Base-by-base conservation (phyloP, 2,329 filamentous ascomycete genomes). In the Alternaria viburni region DNA sequence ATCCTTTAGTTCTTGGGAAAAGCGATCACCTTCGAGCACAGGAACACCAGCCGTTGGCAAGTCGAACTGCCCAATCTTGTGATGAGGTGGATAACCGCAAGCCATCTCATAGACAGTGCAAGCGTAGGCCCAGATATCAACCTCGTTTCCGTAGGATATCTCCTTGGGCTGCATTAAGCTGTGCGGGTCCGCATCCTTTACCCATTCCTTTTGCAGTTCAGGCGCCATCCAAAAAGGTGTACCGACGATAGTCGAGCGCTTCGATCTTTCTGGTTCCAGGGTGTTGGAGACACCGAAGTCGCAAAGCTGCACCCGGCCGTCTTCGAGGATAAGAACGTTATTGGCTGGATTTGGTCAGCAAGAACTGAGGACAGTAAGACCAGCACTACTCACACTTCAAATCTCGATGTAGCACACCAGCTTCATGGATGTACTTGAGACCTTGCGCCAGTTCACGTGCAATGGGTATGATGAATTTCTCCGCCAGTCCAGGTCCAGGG, bases 181-280 rank as follows among this genome's bases (percentile, higher is more conserved):
- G 74, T 91, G 91, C 6, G 74, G 76, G 56, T 88, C 88, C 10
- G 86, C 84, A 5, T 86, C 83, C 41, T 86, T 84, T 61, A 90
- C 87, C 69, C 76, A 79, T 62, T 77, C 76, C 60, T 70, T 73
- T 44, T 78, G 77, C 12, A 95, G 84, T 72, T 96, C 93, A 0
- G 91, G 91, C 0, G 93, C 91, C 92, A 96, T 94, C 91, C 92
- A 96, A 78, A 94, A 89, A 4, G 90, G 90, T 0, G 93, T 96
- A 21, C 92, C 92, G 59, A 95, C 91, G 52, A 95, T 90, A 1
- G 92, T 95, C 5, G 90, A 90, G 57, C 92, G 85, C 80, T 96
- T 96, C 71, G 91, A 89, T 58, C 89, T 86, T 69, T 91, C 90
- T 45, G 86, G 90, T 75, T 94, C 91, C 60, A 94, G 87, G 50